These are phyloP conservation scores for Saccharomycopsis fermentans DNA, from an alignment of 805 yeast species.

Conservation along the genomic window DNA sequence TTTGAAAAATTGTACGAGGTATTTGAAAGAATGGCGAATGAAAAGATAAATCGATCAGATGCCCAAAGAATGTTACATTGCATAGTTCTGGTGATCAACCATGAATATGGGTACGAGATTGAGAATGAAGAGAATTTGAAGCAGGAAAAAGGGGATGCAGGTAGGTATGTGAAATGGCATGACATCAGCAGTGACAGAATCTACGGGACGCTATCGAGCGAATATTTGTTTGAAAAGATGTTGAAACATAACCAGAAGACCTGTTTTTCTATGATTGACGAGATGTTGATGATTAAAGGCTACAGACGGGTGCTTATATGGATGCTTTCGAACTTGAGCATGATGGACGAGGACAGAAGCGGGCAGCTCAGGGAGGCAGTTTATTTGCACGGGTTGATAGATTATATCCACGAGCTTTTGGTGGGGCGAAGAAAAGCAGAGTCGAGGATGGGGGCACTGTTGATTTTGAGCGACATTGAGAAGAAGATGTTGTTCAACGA, in stretches of 20 bases:
- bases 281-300: constrained; percentile 57
- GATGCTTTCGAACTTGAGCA: constrained; percentile 54
- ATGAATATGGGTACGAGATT: constrained; percentile 5
- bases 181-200: constrained; percentile 1
- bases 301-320: constrained; percentile 54
- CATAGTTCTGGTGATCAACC: background rate
- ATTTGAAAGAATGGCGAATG: background rate
- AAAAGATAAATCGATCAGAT: background rate
- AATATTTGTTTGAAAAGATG: constrained; percentile 38
- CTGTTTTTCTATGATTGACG: constrained; percentile 52
- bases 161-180: background rate
- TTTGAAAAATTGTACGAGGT: background rate
- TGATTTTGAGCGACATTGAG: constrained; percentile 49
- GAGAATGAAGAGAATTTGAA: background rate
- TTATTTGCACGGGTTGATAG: constrained; percentile 40
- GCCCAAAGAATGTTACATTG: background rate
- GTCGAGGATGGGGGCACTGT: constrained; percentile 43
- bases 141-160: background rate
- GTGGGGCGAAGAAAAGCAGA: constrained; percentile 42
- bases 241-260: constrained; percentile 41
- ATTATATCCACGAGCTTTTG: constrained; percentile 53
- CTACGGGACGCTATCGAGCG: background rate
- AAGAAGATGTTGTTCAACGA: constrained; percentile 60
- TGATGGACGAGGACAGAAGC: constrained; percentile 20
- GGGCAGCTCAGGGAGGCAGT: background rate